A percentile compares a stretch with the other conserved stretches of the same genome.
Conservation (phyloP, 352 stramenopile genomes). For the Phytophthora cajani region DNA sequence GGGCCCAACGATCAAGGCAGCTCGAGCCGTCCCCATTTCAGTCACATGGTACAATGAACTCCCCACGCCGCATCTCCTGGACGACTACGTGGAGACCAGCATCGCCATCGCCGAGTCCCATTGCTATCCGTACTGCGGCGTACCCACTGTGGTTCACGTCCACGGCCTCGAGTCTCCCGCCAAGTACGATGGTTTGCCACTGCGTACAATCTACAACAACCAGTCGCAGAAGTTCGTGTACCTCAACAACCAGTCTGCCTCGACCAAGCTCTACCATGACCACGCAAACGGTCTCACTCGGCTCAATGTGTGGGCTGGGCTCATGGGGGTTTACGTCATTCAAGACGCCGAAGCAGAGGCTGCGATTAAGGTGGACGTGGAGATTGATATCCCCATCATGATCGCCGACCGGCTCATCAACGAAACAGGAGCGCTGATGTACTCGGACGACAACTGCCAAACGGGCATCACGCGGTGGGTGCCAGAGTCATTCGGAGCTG, state of each 20-base stretch:
- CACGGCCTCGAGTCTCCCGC: constrained; percentile 73
- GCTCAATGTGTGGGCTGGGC: constrained; percentile 69
- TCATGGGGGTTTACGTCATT: constrained; percentile 69
- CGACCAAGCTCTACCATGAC: constrained; percentile 80
- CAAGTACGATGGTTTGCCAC: constrained; percentile 66
- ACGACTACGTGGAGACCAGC: constrained; percentile 52
- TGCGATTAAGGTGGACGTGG: constrained; percentile 57
- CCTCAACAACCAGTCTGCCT: constrained; percentile 73
- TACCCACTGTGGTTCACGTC: constrained; percentile 64
- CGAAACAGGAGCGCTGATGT: constrained; percentile 60
- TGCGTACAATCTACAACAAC: constrained; percentile 71
- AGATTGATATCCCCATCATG: constrained; percentile 66
- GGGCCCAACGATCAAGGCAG: constrained; percentile 60
- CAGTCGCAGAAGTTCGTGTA: constrained; percentile 61
- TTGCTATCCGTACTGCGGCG: constrained; percentile 74
- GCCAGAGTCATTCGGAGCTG: constrained; percentile 63
- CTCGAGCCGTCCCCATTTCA: constrained; percentile 45
- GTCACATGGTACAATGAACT: constrained; percentile 68
- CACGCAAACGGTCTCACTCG: constrained; percentile 72
- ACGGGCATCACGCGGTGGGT: constrained; percentile 55
- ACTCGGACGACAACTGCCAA: constrained; percentile 71
- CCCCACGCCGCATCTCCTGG: constrained; percentile 51
- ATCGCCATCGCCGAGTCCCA: constrained; percentile 55
- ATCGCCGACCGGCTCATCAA: constrained; percentile 61
- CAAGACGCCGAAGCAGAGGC: constrained; percentile 56